Evolutionary conservation across 75 land plant species (phyloP).

Genomic region (Adiantum capillusveneris): DNA sequence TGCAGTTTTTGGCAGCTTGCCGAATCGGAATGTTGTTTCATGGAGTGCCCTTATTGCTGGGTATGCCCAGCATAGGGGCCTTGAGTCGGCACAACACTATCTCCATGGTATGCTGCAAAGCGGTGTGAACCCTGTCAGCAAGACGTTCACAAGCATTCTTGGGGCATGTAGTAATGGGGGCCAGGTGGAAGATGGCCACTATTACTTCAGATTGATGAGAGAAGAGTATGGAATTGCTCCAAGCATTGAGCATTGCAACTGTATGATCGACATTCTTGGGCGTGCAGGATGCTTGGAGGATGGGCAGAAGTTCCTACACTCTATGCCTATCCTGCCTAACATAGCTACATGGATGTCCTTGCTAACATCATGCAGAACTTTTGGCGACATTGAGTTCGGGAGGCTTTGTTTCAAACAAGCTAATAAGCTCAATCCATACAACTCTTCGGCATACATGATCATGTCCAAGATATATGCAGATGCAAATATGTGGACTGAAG

Average conservation of each 20-base stretch:
- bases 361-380: constrained; percentile 12
- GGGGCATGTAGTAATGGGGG: constrained; percentile 17
- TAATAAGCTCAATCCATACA: not conserved
- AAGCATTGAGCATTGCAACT: constrained; percentile 13
- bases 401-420: constrained; percentile 10
- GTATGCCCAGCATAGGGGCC: constrained; percentile 17
- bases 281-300: constrained; percentile 17
- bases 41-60: constrained; percentile 39
- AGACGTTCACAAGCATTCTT: constrained; percentile 17
- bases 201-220: constrained; percentile 21
- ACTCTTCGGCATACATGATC: constrained; percentile 15
- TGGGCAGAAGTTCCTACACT: constrained; percentile 11
- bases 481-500: constrained; percentile 12
- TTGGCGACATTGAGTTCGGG: constrained; percentile 8
- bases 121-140: constrained; percentile 16
- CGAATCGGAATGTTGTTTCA: constrained; percentile 16
- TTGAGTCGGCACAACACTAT: not conserved
- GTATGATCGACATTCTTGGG: constrained; percentile 23
- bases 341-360: constrained; percentile 17
- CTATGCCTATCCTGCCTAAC: constrained; percentile 22
- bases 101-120: constrained; percentile 5
- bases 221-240: constrained; percentile 17
- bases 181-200: constrained; percentile 11
- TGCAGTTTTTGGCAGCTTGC: constrained; percentile 8
- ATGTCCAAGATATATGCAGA: constrained; percentile 16